Base-by-base conservation (phyloP, 768 basidiomycete species). In the Lentinula raphanica region DNA sequence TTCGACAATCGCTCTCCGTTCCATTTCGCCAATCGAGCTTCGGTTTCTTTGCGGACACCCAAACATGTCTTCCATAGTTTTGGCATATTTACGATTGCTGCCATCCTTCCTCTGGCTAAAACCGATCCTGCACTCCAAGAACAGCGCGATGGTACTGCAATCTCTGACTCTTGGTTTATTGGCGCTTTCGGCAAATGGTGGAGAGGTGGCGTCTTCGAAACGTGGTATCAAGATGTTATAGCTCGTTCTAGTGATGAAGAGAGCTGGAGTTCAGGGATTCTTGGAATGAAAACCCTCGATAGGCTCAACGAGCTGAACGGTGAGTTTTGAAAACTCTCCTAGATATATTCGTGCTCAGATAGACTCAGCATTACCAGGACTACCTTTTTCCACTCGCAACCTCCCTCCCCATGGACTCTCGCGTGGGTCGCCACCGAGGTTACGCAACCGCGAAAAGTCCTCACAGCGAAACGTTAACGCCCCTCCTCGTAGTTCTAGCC, bases 121-220 rank as follows among this genome's bases (percentile, higher is more conserved):
- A 65, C 64, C 19, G 63, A 66, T 35, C 60, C 62, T 19, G 54
- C 64, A 39, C 57, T 60, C 39, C 67, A 74, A 56, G 64, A 68
- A 36, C 68, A 69, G 13, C 68, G 72, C 54, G 79, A 83, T 64
- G 72, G 68, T 58, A 76, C 79, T 62, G 77, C 84, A 62, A 74
- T 86, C 58, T 80, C 84, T 28, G 89, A 94, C 71, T 84, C 88
- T 35, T 93, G 92, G 89, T 96, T 91, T 71, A 77, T 96, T 60
- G 94, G 94, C 29, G 87, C 87, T 11, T 95, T 95, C 71, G 94
- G 94, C 1, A 84, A 81, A 61, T 96, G 94, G 94, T 95, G 90
- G 88, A 77, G 87, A 48, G 92, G 88, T 45, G 91, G 90, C 39
- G 73, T 83, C n/a, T 76, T 92, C 58, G 87, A 91, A 62, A 79